Conservation (phyloP, 2,329 filamentous ascomycete species). For the Colletotrichum sansevieriae region DNA sequence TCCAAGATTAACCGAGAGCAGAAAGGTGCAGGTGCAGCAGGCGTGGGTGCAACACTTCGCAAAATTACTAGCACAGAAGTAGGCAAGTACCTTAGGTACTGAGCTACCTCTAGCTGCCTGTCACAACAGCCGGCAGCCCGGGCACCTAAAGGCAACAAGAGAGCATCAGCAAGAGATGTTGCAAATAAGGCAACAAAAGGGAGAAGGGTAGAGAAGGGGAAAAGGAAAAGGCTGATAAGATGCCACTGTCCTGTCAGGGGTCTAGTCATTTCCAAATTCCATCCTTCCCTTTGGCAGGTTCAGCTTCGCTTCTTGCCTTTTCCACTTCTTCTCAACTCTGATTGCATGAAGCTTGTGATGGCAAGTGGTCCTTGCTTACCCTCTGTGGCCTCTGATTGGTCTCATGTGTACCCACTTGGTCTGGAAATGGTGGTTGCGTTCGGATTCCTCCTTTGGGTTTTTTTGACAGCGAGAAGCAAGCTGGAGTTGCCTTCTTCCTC, state of each 20-base stretch:
- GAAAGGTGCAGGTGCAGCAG: conserved; percentile 6
- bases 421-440: conserved; percentile 19
- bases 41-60: no score
- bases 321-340: conserved; percentile 16
- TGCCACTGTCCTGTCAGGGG: neutral
- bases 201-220: neutral
- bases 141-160: no score
- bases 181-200: no score
- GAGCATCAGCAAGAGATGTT: no score
- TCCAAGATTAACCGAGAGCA: neutral
- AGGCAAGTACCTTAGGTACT: no score
- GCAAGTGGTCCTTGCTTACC: conserved; percentile 18
- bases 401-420: neutral
- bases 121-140: no score
- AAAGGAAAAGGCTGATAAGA: conserved; percentile 1
- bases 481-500: neutral
- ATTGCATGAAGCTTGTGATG: conserved; percentile 38
- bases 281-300: no score
- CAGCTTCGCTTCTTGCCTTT: conserved; percentile 5
- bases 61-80: no score
- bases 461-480: neutral
- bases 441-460: conserved; percentile 24
- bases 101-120: no score
- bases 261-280: neutral
- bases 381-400: neutral